Evolutionary conservation across 306 rosid genomes (phyloP), one percentile per base, ranked within the genome.

Genomic region (Pterocarpus santalinus): DNA sequence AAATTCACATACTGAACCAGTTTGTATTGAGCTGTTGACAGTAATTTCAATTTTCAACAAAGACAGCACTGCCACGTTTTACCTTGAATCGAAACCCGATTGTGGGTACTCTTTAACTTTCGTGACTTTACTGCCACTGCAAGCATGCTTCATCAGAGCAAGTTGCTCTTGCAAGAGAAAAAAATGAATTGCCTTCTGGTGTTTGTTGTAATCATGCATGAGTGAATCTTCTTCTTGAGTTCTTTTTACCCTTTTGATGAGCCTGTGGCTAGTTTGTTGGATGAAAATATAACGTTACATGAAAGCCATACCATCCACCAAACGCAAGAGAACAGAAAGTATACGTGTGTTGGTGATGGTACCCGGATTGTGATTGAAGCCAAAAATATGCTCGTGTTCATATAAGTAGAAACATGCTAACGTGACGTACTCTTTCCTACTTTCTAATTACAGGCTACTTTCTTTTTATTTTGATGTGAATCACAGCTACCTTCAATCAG

Each of bases 131-230:
- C 72, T 61, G 65, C 72, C 34, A 70, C 65, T 67, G 65, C 65
- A 72, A 80, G 58, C 78, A 72, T 53, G 73, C 60, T 70, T 80
- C 83, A 61, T 9, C 7, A 38, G 47, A 65, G 9, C 65, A 80
- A 36, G 70, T 79, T 78, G 58, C 58, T 44, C 52, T 69, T 56
- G 38, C 28, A 69, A 69, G 77, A 43, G 44, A 80, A 49, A 80
- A 3, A 72, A 62, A 13, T 46, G 2, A 1, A 2, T 36, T 36
- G 52, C 15, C 36, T 80, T 61, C 34, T 61, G 14, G 15, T n/a
- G 51, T 38, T 46, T 74, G n/a, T 51, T n/a, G 57, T 28, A 62
- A 69, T 68, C 30, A 68, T 56, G 72, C 73, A 62, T 38, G 63
- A 35, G 78, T 62, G 57, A 16, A 72, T 80, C 66, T 63, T 61